Evolutionary conservation across 202 grass and related monocot species (phyloP).

Genomic region (Schoenoplectus triqueter): DNA sequence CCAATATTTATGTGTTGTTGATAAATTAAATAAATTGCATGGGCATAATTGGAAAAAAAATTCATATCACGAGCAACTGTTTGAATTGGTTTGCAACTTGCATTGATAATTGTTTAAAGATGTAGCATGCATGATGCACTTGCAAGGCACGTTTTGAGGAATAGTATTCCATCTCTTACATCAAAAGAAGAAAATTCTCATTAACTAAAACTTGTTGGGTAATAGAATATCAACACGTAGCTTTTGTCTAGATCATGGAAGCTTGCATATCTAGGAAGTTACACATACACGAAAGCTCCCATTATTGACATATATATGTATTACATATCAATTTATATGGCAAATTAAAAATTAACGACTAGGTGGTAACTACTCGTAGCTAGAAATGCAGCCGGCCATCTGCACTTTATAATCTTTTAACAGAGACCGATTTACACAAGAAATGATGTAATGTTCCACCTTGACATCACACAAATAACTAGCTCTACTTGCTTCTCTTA

Average conservation of each 20-base stretch:
- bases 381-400: conserved; percentile 14
- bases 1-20: background rate
- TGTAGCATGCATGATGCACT: background rate
- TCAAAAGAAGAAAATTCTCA: background rate
- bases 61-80: background rate
- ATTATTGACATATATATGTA: background rate
- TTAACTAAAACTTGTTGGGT: background rate
- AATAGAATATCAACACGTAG: conserved; percentile 11
- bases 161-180: background rate
- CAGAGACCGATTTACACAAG: conserved; percentile 3
- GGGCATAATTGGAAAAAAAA: background rate
- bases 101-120: background rate
- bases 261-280: conserved; percentile 13
- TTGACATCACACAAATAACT: background rate
- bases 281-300: conserved; percentile 24
- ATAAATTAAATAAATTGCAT: background rate
- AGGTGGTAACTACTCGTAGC: conserved; percentile 33
- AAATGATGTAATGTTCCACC: background rate
- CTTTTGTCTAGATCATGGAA: conserved; percentile 32
- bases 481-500: background rate
- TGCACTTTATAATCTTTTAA: conserved; percentile 27
- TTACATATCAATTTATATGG: background rate
- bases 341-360: background rate
- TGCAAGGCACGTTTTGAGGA: conserved; percentile 10
- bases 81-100: background rate